Evolutionary conservation across 2,329 filamentous ascomycete genomes (phyloP).

Genomic region (Sporothrix pallida): DNA sequence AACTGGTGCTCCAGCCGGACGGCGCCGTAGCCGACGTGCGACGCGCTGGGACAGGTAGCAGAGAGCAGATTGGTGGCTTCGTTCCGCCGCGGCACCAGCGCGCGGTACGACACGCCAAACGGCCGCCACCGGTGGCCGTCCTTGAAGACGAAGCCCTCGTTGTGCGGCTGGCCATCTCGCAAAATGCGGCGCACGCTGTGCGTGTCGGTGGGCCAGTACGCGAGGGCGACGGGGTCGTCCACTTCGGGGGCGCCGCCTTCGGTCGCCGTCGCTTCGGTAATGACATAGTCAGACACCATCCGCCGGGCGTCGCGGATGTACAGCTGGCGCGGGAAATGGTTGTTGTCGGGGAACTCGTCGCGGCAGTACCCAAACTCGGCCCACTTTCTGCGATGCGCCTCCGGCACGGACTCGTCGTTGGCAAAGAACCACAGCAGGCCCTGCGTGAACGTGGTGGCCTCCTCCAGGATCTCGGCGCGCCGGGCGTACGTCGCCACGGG

Average conservation of each 20-base stretch:
- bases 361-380: constrained; percentile 26
- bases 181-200: constrained; percentile 28
- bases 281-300: constrained; percentile 28
- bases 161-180: constrained; percentile 25
- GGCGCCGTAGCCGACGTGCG: constrained; percentile 29
- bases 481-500: constrained; percentile 16
- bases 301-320: constrained; percentile 26
- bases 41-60: constrained; percentile 24
- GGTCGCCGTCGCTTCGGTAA: constrained; percentile 21
- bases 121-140: constrained; percentile 29
- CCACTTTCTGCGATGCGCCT: background rate
- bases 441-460: constrained; percentile 8
- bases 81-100: background rate
- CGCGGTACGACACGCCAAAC: constrained; percentile 26
- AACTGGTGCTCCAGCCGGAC: constrained; percentile 28
- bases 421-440: constrained; percentile 29
- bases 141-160: constrained; percentile 29
- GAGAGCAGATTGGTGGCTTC: constrained; percentile 21
- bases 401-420: constrained; percentile 26
- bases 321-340: constrained; percentile 29
- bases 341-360: constrained; percentile 29
- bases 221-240: constrained; percentile 17
- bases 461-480: constrained; percentile 7
- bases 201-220: constrained; percentile 29
- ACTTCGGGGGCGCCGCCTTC: constrained; percentile 1